phyloP scores from a whole-genome alignment of 2,329 filamentous ascomycete species.

The Alternaria consortialis region DNA sequence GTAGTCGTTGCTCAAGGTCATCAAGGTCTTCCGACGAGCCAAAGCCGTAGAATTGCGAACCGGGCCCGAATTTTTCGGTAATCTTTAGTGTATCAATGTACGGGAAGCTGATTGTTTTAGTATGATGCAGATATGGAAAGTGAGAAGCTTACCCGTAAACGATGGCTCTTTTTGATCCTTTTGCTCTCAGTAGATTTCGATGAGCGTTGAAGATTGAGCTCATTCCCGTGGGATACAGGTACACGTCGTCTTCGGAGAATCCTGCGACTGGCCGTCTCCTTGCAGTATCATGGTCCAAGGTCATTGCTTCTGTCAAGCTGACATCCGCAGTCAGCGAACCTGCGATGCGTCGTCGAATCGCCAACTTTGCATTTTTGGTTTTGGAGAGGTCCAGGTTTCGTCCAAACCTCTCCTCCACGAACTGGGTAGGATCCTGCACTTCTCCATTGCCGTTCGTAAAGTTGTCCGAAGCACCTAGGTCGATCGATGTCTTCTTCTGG shows the following conservation, averaged over 20 bases:
- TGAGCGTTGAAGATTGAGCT: slow-evolving; percentile 93
- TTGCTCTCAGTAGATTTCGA: slow-evolving; percentile 71
- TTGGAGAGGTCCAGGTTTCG: slow-evolving; percentile 85
- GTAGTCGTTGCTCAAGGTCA: slow-evolving; percentile 77
- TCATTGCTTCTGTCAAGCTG: slow-evolving; percentile 69
- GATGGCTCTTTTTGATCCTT: slow-evolving; percentile 76
- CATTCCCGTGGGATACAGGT: slow-evolving; percentile 90
- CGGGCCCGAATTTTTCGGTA: slow-evolving; percentile 90
- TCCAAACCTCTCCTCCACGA: slow-evolving; percentile 93
- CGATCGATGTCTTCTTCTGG: slow-evolving; percentile 68
- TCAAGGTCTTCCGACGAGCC: slow-evolving; percentile 81
- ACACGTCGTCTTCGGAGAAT: slow-evolving; percentile 86
- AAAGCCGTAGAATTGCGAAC: slow-evolving; percentile 86
- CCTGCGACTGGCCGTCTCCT: slow-evolving; percentile 61
- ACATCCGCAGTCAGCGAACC: slow-evolving; percentile 80
- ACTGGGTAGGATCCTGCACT: slow-evolving; percentile 74
- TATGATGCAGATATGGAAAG: not conserved
- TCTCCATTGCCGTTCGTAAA: slow-evolving; percentile 47
- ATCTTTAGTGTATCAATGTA: slow-evolving; percentile 98
- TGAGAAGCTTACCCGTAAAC: slow-evolving; percentile 71
- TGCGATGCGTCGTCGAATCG: slow-evolving; percentile 86
- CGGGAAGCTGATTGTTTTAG: slow-evolving; percentile 68
- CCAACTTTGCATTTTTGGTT: slow-evolving; percentile 82
- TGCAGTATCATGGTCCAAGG: slow-evolving; percentile 57
- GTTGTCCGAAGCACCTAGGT: slow-evolving; percentile 40